phyloP scores from a whole-genome alignment of 345 rosid species.

The Populus simonii region DNA sequence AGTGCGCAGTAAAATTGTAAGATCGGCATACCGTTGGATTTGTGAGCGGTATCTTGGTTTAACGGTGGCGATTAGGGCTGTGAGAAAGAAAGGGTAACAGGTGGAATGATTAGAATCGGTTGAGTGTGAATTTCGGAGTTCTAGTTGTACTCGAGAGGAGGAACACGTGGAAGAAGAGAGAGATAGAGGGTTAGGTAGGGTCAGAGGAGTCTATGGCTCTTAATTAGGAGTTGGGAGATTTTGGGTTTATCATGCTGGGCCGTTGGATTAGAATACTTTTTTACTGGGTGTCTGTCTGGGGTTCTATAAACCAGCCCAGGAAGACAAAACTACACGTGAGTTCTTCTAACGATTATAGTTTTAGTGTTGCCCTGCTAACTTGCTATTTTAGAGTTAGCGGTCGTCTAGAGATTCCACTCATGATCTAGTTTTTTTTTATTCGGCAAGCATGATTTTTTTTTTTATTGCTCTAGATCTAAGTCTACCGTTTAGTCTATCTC shows the following conservation, averaged over 20 bases:
- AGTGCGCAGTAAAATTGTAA: neutral
- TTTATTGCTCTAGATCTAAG: no score
- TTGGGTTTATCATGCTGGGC: neutral
- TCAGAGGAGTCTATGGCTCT: constrained; percentile 5
- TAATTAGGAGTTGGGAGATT: neutral
- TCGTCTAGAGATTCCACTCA: no score
- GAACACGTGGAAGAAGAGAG: constrained; percentile 16
- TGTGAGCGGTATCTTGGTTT: neutral
- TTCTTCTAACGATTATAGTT: no score
- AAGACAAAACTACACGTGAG: no score
- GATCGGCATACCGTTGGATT: neutral
- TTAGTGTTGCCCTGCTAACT: no score
- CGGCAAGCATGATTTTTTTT: no score
- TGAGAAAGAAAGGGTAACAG: constrained; percentile 1
- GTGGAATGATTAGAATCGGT: neutral
- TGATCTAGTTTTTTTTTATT: no score
- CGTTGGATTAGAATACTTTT: constrained; percentile 18
- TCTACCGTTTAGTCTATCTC: no score
- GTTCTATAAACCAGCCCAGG: no score
- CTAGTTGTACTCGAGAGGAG: neutral
- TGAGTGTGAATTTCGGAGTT: neutral
- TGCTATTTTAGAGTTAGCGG: no score
- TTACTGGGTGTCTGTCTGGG: neutral
- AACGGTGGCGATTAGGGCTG: neutral
- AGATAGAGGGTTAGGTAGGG: neutral